Evolutionary conservation across 345 rosid species (phyloP).

Genomic region (Mangifera indica): DNA sequence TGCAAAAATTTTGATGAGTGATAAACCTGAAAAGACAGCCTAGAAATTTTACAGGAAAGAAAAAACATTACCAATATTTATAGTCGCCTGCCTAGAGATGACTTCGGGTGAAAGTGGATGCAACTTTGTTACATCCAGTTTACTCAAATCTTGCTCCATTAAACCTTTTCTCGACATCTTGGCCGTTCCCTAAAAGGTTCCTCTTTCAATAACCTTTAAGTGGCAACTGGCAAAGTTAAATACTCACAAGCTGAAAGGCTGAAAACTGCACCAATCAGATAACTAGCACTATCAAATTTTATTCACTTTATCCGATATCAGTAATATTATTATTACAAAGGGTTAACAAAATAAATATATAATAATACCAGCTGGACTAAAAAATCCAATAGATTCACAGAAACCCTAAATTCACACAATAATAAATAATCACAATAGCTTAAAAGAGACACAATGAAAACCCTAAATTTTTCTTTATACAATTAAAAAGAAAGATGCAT

Average conservation of each 20-base stretch:
- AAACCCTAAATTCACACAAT: conserved; percentile 6
- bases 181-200: background rate
- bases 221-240: background rate
- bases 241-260: background rate
- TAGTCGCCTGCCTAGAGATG: conserved; percentile 94
- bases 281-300: background rate
- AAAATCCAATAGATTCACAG: background rate
- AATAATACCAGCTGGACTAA: no score
- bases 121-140: conserved; percentile 72
- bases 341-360: no score
- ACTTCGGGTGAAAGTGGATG: conserved; percentile 99
- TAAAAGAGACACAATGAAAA: background rate
- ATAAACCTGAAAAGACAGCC: background rate
- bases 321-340: no score
- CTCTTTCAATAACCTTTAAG: background rate
- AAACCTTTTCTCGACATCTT: conserved; percentile 88
- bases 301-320: no score
- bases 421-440: background rate
- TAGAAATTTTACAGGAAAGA: background rate
- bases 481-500: background rate
- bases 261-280: background rate
- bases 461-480: background rate
- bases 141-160: conserved; percentile 88
- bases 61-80: conserved; percentile 63
- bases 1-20: background rate